phyloP scores from a whole-genome alignment of 2,329 filamentous ascomycete genomes.

The Juglanconis oblonga region DNA sequence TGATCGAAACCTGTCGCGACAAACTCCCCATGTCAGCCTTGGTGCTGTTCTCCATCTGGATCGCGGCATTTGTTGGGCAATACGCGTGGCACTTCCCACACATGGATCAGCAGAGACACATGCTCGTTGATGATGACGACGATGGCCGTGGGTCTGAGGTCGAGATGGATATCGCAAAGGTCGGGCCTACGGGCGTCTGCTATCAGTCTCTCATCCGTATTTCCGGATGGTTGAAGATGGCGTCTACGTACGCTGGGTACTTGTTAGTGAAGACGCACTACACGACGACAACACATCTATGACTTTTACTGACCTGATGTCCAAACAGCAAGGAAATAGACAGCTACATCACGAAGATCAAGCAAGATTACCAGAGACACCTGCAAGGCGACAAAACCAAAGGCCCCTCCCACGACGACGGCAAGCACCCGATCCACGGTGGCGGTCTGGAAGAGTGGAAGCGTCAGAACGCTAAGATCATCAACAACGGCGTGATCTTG shows the following conservation, averaged over 20 bases:
- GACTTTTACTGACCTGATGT: not conserved
- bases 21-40: conserved; percentile 66
- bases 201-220: conserved; percentile 50
- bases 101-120: conserved; percentile 60
- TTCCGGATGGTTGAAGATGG: conserved; percentile 52
- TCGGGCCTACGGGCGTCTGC: conserved; percentile 44
- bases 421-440: conserved; percentile 40
- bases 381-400: conserved; percentile 17
- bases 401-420: conserved; percentile 22
- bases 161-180: conserved; percentile 30
- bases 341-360: conserved; percentile 49
- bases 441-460: conserved; percentile 57
- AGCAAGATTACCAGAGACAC: conserved; percentile 42
- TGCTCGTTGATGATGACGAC: conserved; percentile 39
- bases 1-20: conserved; percentile 60
- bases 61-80: conserved; percentile 62
- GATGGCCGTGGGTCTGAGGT: conserved; percentile 28
- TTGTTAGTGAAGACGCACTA: conserved; percentile 29
- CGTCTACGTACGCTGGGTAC: conserved; percentile 51
- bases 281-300: not conserved
- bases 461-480: conserved; percentile 35
- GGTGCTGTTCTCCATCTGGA: conserved; percentile 65
- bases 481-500: conserved; percentile 42
- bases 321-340: conserved; percentile 41
- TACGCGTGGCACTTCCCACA: conserved; percentile 66